These are phyloP conservation scores for Tirmania nivea DNA, from an alignment of 495 filamentous ascomycete genomes.

Conservation along the genomic window DNA sequence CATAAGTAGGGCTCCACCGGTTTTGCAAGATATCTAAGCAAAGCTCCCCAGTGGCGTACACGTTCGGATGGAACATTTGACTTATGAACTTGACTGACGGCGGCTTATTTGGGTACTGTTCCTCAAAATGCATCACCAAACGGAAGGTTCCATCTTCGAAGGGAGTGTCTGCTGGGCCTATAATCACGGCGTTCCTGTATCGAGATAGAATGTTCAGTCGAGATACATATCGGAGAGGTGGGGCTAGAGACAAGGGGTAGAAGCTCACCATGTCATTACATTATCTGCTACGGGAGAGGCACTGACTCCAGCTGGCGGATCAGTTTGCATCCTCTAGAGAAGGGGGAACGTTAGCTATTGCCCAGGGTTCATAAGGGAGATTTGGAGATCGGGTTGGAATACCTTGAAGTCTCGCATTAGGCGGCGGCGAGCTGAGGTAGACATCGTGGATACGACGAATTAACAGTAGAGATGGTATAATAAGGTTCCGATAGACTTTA, in stretches of 20 bases:
- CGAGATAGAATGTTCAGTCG: constrained; percentile 1
- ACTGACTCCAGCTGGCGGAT: constrained; percentile 90
- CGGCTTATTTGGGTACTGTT: constrained; percentile 95
- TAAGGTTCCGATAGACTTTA: too few relatives aligned
- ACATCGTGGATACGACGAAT: constrained; percentile 35
- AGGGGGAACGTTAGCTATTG: not conserved
- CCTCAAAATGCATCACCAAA: constrained; percentile 96
- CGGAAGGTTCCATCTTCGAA: constrained; percentile 98
- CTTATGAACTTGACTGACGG: constrained; percentile 96
- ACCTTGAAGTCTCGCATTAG: constrained; percentile 99
- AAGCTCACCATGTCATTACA: constrained; percentile 87
- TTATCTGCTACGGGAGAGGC: constrained; percentile 94
- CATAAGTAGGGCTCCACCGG: constrained; percentile 95
- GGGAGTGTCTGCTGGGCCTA: constrained; percentile 88
- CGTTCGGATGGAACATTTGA: constrained; percentile 97
- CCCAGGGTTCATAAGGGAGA: not conserved
- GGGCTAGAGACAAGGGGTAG: not conserved
- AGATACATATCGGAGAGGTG: not conserved
- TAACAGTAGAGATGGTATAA: too few relatives aligned
- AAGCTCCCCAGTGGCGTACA: constrained; percentile 89
- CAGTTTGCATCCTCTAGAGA: constrained; percentile 77
- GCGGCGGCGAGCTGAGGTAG: constrained; percentile 78
- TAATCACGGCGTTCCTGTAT: constrained; percentile 91
- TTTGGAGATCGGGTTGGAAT: constrained; percentile 14
- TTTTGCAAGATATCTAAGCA: constrained; percentile 97